Evolutionary conservation across 2,329 filamentous ascomycete genomes (phyloP).

Genomic region (Monosporascus sp.): DNA sequence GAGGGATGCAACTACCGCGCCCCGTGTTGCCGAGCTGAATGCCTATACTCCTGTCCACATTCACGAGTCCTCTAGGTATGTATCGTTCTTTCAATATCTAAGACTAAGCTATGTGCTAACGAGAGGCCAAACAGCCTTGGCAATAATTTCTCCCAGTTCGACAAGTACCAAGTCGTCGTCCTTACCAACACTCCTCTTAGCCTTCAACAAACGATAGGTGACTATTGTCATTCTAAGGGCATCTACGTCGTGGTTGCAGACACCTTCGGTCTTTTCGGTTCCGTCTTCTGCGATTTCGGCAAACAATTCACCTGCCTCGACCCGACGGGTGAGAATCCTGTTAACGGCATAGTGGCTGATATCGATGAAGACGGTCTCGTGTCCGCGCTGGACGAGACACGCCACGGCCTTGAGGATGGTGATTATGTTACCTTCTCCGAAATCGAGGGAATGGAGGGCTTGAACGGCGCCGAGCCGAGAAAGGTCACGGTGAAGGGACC

Average conservation of each 20-base stretch:
- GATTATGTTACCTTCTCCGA: conserved; percentile 96
- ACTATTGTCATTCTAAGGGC: conserved; percentile 90
- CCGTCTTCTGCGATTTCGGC: conserved; percentile 96
- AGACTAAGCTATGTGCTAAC: conserved; percentile 6
- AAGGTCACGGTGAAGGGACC: conserved; percentile 93
- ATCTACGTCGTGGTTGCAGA: conserved; percentile 87
- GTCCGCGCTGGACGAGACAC: conserved; percentile 87
- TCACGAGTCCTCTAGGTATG: conserved; percentile 55
- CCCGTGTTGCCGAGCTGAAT: conserved; percentile 89
- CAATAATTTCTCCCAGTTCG: conserved; percentile 72
- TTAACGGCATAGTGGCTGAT: conserved; percentile 81
- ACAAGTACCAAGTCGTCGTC: conserved; percentile 89
- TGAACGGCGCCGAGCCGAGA: conserved; percentile 79
- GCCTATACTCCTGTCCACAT: conserved; percentile 89
- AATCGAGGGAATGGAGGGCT: conserved; percentile 80
- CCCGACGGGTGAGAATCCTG: conserved; percentile 80
- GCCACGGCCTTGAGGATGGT: conserved; percentile 92
- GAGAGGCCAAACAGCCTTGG: conserved; percentile 52
- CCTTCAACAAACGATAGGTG: conserved; percentile 76
- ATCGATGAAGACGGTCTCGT: conserved; percentile 89
- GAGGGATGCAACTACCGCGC: conserved; percentile 78
- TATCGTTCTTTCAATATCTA: neutral
- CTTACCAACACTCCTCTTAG: conserved; percentile 78
- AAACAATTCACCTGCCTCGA: conserved; percentile 89
- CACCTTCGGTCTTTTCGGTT: conserved; percentile 90